Percentiles rank a stretch among this genome's conserved stretches.
These are phyloP conservation scores for Globisporangium middletonii DNA, from an alignment of 352 stramenopile genomes.

Conservation along the genomic window DNA sequence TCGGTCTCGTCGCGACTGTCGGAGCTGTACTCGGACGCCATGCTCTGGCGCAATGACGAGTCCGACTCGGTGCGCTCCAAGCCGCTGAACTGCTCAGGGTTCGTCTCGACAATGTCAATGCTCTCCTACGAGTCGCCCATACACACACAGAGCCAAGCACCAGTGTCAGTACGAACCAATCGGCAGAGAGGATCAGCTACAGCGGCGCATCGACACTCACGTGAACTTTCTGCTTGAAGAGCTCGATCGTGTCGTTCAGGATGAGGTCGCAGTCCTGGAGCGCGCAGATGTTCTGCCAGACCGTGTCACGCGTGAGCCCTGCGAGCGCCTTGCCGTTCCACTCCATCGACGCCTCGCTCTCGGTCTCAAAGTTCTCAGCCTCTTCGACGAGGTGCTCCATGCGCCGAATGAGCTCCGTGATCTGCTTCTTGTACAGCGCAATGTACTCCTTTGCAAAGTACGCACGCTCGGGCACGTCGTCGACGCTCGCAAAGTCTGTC, in stretches of 20 bases:
- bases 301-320: slow-evolving; percentile 33
- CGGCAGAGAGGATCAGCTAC: neutral
- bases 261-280: slow-evolving; percentile 47
- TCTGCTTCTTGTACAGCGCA: slow-evolving; percentile 48
- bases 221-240: slow-evolving; percentile 59
- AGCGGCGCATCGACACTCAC: slow-evolving; percentile 9
- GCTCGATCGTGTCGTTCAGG: slow-evolving; percentile 26
- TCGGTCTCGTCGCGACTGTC: slow-evolving; percentile 45
- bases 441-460: slow-evolving; percentile 59
- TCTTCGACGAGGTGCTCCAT: slow-evolving; percentile 56
- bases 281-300: slow-evolving; percentile 61
- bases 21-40: slow-evolving; percentile 41
- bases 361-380: slow-evolving; percentile 47
- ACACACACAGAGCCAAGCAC: neutral
- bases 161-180: neutral
- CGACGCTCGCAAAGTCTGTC: slow-evolving; percentile 18
- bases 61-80: slow-evolving; percentile 30
- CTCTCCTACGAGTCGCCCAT: slow-evolving; percentile 27
- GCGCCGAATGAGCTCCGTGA: slow-evolving; percentile 46
- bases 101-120: slow-evolving; percentile 32
- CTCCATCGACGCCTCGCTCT: slow-evolving; percentile 29
- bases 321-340: slow-evolving; percentile 32
- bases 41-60: slow-evolving; percentile 29
- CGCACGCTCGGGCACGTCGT: slow-evolving; percentile 38
- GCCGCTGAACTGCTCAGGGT: slow-evolving; percentile 34